Evolutionary conservation across 1,139 yeast genomes (phyloP), one percentile per base, ranked within the genome.

Genomic region (Hanseniaspora uvarum): DNA sequence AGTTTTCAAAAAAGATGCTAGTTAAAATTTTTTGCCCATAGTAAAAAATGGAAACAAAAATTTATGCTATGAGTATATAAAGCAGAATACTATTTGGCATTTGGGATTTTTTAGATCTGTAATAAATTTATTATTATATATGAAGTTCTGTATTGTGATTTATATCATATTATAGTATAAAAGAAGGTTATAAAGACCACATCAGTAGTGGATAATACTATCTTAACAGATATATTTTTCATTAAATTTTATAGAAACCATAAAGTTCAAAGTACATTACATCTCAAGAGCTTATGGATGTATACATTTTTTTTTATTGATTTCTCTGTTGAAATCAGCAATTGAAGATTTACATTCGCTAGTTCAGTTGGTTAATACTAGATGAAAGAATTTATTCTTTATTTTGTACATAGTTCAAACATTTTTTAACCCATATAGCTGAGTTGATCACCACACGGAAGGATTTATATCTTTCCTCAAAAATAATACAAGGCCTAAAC

Each of bases 171-270:
- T n/a, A n/a, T n/a, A 46, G 36, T 33, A 40, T 36, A 53, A 53
- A 21, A 8, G 10, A 19, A 8, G 40, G 57, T 10, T 37, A 10
- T 14, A 64, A 60, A 61, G 53, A 58, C 63, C 68, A 59, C 70
- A 66, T 66, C 70, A 66, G 70, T 66, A 65, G 69, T 66, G 70
- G 70, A 66, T 66, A 66, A 65, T 66, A 66, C 70, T 66, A 66
- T 67, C 70, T 67, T 67, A 65, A 65, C 68, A 66, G 66, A 66
- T 65, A 66, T 66, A 66, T 67, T 66, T 66, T 66, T 65, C 72
- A 73, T 62, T 58, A 60, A 62, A 62, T 59, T 60, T 61, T 59
- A 69, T 77, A 79, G 76, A 77, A 80, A 76, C 81, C 79, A 49
- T 49, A 49, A 49, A 49, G 53, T 49, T 44, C 53, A 49, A 16